These are phyloP conservation scores for Citrus medica DNA, from an alignment of 345 rosid genomes.

Conservation along the genomic window DNA sequence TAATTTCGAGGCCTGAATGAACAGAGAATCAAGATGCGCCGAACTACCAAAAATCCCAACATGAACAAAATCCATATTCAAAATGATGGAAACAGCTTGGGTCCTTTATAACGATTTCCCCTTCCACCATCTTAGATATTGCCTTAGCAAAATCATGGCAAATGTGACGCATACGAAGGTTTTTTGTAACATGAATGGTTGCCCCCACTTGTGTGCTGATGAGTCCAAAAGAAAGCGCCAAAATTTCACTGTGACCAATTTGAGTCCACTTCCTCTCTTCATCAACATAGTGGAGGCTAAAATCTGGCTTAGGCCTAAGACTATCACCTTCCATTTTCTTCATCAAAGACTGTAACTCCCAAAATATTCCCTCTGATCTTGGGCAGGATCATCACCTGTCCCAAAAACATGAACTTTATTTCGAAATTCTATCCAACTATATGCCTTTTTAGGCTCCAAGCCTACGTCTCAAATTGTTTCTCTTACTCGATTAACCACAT, in stretches of 20 bases:
- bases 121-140: constrained; percentile 31
- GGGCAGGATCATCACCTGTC: constrained; percentile 55
- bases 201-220: constrained; percentile 32
- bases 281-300: constrained; percentile 40
- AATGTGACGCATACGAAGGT: constrained; percentile 29
- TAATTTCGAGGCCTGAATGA: not conserved
- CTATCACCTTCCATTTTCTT: constrained; percentile 30
- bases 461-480: constrained; percentile 40
- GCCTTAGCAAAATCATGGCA: constrained; percentile 39
- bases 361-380: constrained; percentile 39
- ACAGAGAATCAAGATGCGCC: not conserved
- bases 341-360: constrained; percentile 33
- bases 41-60: constrained; percentile 30
- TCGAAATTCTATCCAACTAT: constrained; percentile 53
- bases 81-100: constrained; percentile 41
- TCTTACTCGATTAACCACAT: constrained; percentile 30
- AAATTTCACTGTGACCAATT: constrained; percentile 53
- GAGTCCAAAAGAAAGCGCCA: constrained; percentile 52
- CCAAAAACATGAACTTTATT: constrained; percentile 55
- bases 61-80: constrained; percentile 40
- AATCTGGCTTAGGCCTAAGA: constrained; percentile 8
- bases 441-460: constrained; percentile 41
- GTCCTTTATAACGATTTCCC: constrained; percentile 48
- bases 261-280: constrained; percentile 44
- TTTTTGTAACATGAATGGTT: constrained; percentile 40